phyloP scores from a whole-genome alignment of 2,329 filamentous ascomycete species.

The Alternaria longipes region DNA sequence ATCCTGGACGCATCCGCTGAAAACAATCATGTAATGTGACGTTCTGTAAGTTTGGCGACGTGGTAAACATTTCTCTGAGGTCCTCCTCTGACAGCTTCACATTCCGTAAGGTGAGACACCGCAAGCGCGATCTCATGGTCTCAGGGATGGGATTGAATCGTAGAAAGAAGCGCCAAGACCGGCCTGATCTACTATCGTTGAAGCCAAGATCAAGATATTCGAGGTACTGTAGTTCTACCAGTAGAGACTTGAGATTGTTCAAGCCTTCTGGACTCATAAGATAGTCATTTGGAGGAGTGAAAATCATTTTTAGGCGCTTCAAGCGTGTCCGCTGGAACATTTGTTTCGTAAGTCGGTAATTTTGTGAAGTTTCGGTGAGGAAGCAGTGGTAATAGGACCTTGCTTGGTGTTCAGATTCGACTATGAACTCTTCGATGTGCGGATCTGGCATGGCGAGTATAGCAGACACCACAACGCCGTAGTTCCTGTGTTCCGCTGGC shows the following conservation, averaged over 20 bases:
- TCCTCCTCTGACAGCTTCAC: not conserved
- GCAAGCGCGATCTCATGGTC: not conserved
- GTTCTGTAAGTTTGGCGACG: not conserved
- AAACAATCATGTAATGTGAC: constrained; percentile 6
- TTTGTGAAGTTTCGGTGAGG: constrained; percentile 4
- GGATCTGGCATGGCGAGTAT: constrained; percentile 35
- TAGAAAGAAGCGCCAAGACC: not conserved
- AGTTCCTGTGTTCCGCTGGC: constrained; percentile 43
- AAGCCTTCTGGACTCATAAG: not conserved
- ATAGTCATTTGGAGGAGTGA: constrained; percentile 8
- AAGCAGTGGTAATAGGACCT: constrained; percentile 16
- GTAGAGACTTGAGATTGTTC: not conserved
- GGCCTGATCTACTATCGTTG: not conserved
- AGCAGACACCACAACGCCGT: constrained; percentile 37
- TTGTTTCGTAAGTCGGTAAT: constrained; percentile 17
- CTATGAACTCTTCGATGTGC: constrained; percentile 47
- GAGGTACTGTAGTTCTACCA: constrained; percentile 13
- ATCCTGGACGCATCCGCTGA: not conserved
- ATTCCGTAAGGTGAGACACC: constrained; percentile 7
- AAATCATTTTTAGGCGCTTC: constrained; percentile 16
- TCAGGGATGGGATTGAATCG: constrained; percentile 9
- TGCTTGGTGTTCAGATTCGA: constrained; percentile 38
- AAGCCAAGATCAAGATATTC: constrained; percentile 24
- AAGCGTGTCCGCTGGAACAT: constrained; percentile 17
- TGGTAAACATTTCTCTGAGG: constrained; percentile 1